Conservation (phyloP, 2,329 filamentous ascomycete genomes). For the Balansia obtecta region DNA sequence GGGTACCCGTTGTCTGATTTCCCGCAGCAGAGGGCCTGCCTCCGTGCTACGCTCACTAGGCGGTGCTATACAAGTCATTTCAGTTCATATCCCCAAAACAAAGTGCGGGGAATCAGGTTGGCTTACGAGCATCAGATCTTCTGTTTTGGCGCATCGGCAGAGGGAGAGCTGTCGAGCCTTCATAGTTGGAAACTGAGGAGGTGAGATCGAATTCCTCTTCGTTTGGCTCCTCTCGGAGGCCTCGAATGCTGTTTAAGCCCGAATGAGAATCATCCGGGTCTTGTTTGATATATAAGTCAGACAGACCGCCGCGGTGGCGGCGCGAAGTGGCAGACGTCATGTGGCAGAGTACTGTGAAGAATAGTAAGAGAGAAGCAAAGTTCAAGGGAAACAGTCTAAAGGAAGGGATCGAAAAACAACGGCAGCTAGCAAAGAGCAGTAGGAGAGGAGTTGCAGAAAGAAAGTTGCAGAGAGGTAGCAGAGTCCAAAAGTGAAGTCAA, state of each 20-base stretch:
- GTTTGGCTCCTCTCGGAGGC: not conserved
- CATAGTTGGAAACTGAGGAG: conserved; percentile 10
- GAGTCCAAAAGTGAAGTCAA: not conserved
- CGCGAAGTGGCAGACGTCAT: not conserved
- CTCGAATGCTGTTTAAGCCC: not conserved
- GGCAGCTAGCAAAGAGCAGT: not conserved
- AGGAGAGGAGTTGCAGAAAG: not conserved
- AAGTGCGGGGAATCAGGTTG: not conserved
- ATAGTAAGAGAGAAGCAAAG: no score
- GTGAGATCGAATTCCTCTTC: not conserved
- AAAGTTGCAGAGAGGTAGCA: not conserved
- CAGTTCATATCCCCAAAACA: conserved; percentile 2
- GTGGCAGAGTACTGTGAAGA: no score
- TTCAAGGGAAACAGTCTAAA: not conserved
- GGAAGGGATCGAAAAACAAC: not conserved
- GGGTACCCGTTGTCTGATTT: conserved; percentile 21
- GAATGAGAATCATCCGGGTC: conserved; percentile 13
- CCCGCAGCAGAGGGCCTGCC: conserved; percentile 25
- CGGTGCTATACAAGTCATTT: conserved; percentile 17
- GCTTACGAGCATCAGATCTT: conserved; percentile 29
- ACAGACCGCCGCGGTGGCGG: not conserved
- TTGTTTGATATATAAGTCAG: conserved; percentile 11
- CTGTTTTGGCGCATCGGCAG: conserved; percentile 15
- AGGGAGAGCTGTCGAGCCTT: conserved; percentile 8
- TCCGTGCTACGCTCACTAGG: conserved; percentile 24